Evolutionary conservation across 108 stramenopile species (phyloP), one percentile per base, ranked within the genome.

Genomic region (Poteriospumella lacustris): DNA sequence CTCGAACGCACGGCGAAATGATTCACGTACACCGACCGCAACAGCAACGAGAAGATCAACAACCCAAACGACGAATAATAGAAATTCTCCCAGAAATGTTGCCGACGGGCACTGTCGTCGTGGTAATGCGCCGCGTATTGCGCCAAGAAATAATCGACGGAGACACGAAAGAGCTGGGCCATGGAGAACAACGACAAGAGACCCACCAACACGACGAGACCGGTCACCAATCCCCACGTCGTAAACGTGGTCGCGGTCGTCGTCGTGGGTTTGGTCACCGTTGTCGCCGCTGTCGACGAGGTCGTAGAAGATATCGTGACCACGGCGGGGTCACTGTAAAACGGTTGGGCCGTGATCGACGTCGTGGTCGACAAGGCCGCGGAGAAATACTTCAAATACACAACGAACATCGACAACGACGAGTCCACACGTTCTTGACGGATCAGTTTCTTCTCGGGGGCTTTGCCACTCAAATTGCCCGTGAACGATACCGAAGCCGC

Each of bases 11-110:
- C 70, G 5, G 70, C 33, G 31, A 73, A 73, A 9, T 33, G 5
- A 38, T 44, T 56, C 5, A 73, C 26, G 28, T 52, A 52, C 9
- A 52, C 31, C 9, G 70, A 73, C 15, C 70, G 70, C 12, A 73
- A 3, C 3, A 73, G 15, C 28, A 38, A 3, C 3, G 29, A 73
- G 9, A 73, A 26, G 5, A 73, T 56, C 38, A 73, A 19, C 5
- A 26, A 5, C 5, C 70, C 70, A 73, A 73, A 56, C 9, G n/a
- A 73, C 5, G 47, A 15, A 19, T 29, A 73, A 56, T 73, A 73
- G 15, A 12, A 67, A 15, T 33, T 67, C 36, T 52, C 47, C 15
- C 19, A 52, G 47, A 15, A 52, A 52, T 52, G 47, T 19, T 19
- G 47, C 15, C 15, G 9, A 19, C 47, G 47, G 19, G 19, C 15